Base-by-base conservation (phyloP, 2,329 filamentous ascomycete species). In the Penicillium concentricum region DNA sequence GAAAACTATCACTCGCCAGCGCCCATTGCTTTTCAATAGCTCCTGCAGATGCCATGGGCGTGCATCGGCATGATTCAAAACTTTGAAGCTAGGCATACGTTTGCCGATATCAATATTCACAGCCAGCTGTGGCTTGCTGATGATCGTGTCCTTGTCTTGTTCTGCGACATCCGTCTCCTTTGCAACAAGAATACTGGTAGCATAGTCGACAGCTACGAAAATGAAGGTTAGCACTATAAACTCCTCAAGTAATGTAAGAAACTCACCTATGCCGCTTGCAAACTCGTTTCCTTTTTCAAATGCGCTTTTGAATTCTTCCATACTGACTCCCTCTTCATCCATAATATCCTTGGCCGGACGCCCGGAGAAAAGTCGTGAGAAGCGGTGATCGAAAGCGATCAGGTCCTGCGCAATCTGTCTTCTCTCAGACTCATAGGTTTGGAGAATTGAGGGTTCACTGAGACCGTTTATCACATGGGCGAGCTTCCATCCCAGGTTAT, bases 371-470 rank as follows among this genome's bases (percentile, higher is more conserved):
- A 87, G 74, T 1, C 79, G 74, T 5, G 80, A 81, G 61, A 86
- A 84, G 35, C 76, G 78, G 56, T 83, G 81, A 64, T 87, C 85
- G 58, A 87, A 86, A 4, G 79, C 77, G 58, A 91, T 90, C 0
- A 91, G 79, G 38, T 87, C 82, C 60, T 86, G 78, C 0, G 88
- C 88, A 2, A 90, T 82, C 9, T 76, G 77, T 6, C 81, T 79
- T 5, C 87, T 76, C 64, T 84, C 82, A 0, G 74, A 74, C 34
- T 81, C 72, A 59, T 84, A 84, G 1, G 82, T 84, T 55, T 77
- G 76, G 1, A 84, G 71, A 16, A 84, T 75, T 0, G 69, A 67
- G 0, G 72, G 72, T 9, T 74, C 62, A 1, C 73, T 68, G 10
- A 73, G 59, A 5, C 77, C 75, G 28, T 77, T 80, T 22, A 83